Percentiles rank a stretch among this genome's conserved stretches.
Evolutionary conservation across 148 eudicot species (phyloP).

Genomic region (Chenopodium quinoa): DNA sequence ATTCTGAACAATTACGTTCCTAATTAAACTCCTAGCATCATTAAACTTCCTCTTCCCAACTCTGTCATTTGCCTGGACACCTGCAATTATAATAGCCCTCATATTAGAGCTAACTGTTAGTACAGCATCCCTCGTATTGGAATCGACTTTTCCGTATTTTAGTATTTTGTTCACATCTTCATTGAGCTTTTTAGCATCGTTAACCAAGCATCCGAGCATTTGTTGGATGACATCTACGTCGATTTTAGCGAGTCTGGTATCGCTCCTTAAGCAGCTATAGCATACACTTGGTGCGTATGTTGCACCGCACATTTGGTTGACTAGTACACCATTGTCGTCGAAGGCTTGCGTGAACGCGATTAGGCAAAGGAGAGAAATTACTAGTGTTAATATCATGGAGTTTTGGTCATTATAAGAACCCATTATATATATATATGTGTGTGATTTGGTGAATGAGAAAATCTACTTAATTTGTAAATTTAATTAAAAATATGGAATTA

Average conservation of each 20-base stretch:
- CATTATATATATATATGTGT: not conserved
- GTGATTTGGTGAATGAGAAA: not conserved
- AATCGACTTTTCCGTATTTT: no score
- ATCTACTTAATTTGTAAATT: no score
- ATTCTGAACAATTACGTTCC: not conserved
- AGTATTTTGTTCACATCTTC: not conserved
- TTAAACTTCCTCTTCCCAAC: not conserved
- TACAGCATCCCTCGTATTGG: not conserved
- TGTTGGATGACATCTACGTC: not conserved
- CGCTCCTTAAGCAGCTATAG: not conserved
- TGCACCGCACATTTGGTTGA: slow-evolving; percentile 8
- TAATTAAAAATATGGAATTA: no score
- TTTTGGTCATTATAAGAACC: not conserved
- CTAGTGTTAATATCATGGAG: not conserved
- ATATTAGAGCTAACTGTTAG: not conserved
- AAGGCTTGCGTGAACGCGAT: not conserved
- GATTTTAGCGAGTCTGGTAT: no score
- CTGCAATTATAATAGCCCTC: not conserved
- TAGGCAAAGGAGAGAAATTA: not conserved
- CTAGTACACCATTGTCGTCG: not conserved
- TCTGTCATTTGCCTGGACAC: not conserved
- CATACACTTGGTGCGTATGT: slow-evolving; percentile 1
- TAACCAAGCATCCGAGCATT: not conserved
- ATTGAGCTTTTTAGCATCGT: not conserved
- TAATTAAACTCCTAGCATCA: not conserved